A percentile compares a stretch with the other conserved stretches of the same genome.
Conservation (phyloP, 78 protist genomes). For the Polysphondylium violaceum region DNA sequence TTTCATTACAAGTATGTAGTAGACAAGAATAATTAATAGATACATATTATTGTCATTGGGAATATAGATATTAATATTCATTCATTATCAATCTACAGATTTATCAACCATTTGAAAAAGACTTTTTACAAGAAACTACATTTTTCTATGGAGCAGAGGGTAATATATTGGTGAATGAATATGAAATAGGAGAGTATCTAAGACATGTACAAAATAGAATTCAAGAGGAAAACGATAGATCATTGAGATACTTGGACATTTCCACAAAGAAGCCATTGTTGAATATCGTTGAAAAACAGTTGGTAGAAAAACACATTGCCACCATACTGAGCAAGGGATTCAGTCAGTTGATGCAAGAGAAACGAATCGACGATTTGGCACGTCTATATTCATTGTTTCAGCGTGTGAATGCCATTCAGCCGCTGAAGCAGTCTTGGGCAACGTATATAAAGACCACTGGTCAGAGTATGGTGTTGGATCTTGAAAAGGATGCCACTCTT, state of each 20-base stretch:
- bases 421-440: conserved; percentile 28
- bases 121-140: conserved; percentile 74
- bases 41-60: background rate
- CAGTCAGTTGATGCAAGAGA: conserved; percentile 16
- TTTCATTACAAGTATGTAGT: conserved; percentile 43
- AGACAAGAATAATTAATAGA: background rate
- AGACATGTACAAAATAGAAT: conserved; percentile 82
- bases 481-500: conserved; percentile 68
- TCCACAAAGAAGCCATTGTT: conserved; percentile 51
- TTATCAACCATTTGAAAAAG: conserved; percentile 55
- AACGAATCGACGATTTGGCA: conserved; percentile 63
- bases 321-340: conserved; percentile 76
- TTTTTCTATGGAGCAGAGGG: conserved; percentile 83
- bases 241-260: conserved; percentile 61
- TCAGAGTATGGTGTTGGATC: conserved; percentile 69
- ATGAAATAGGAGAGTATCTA: conserved; percentile 81
- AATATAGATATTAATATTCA: background rate
- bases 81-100: conserved; percentile 31
- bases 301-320: conserved; percentile 77
- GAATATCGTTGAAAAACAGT: conserved; percentile 34
- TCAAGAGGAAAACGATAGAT: conserved; percentile 80
- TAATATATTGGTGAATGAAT: background rate
- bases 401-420: conserved; percentile 33
- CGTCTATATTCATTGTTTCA: conserved; percentile 23
- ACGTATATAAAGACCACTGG: conserved; percentile 80